A percentile compares a stretch with the other conserved stretches of the same genome.
Evolutionary conservation across 1,284 basidiomycete genomes (phyloP).

Genomic region (Trichosporon ovoides): DNA sequence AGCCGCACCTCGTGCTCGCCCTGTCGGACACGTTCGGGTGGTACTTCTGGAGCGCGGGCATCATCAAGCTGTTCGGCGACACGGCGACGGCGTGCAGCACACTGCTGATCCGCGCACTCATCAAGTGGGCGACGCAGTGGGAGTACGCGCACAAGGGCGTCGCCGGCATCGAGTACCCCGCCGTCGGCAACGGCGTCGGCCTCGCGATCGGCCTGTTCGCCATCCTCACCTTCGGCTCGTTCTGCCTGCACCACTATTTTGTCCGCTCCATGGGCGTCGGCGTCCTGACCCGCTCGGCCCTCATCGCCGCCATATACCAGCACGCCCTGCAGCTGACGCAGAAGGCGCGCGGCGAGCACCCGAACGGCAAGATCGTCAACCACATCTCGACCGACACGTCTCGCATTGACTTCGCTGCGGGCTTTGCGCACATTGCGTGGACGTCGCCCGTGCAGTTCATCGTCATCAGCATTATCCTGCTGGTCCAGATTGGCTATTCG

Average conservation of each 20-base stretch:
- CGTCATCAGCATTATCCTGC: conserved; percentile 50
- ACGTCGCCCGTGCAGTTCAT: conserved; percentile 57
- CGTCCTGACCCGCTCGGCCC: conserved; percentile 74
- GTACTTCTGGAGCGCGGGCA: conserved; percentile 74
- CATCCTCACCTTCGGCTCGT: conserved; percentile 64
- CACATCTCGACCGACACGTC: conserved; percentile 79
- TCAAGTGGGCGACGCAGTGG: conserved; percentile 66
- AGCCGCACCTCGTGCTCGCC: conserved; percentile 65
- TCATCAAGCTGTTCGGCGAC: conserved; percentile 70
- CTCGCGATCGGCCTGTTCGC: conserved; percentile 65
- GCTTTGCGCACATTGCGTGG: conserved; percentile 67
- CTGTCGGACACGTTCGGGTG: conserved; percentile 75
- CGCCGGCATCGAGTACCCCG: conserved; percentile 46
- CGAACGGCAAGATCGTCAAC: conserved; percentile 76
- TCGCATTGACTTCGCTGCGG: conserved; percentile 81
- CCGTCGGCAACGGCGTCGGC: conserved; percentile 68
- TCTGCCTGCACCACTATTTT: conserved; percentile 70
- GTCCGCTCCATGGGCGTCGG: conserved; percentile 59
- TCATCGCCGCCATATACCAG: conserved; percentile 83
- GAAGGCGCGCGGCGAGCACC: conserved; percentile 72
- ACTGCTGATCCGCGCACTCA: conserved; percentile 72
- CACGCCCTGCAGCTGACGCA: conserved; percentile 71
- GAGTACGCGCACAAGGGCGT: conserved; percentile 55
- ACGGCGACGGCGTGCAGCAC: conserved; percentile 68
- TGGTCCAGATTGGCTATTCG: conserved; percentile 52